phyloP scores from a whole-genome alignment of 331 rosid species.

The Prunus yedoensis region DNA sequence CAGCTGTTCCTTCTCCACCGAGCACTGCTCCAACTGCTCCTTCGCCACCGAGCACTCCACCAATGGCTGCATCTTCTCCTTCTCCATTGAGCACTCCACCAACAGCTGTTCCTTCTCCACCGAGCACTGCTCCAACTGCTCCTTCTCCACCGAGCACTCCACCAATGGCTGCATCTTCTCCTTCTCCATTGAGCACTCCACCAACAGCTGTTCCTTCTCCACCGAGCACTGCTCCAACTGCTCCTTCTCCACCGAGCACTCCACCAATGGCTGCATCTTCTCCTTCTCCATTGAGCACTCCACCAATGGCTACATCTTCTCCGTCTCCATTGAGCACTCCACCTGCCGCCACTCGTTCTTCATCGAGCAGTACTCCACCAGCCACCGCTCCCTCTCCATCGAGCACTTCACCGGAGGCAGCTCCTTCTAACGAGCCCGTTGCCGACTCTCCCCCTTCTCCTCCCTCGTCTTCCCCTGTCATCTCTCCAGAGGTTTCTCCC shows the following conservation, averaged over 20 bases:
- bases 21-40: not conserved
- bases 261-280: not conserved
- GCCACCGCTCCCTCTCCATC: not conserved
- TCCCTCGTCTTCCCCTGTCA: not conserved
- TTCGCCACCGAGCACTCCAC: not conserved
- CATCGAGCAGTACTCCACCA: too few species aligned
- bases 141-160: not conserved
- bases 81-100: not conserved
- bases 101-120: not conserved
- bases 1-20: not conserved
- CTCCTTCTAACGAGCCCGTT: not conserved
- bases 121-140: not conserved
- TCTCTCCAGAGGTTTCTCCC: not conserved
- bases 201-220: not conserved
- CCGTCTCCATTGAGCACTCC: not conserved
- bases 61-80: not conserved
- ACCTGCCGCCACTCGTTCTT: not conserved
- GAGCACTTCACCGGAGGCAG: not conserved
- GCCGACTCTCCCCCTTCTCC: not conserved
- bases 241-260: not conserved
- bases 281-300: not conserved
- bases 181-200: not conserved
- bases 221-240: not conserved
- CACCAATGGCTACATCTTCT: not conserved
- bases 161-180: not conserved